Conservation (phyloP, 169 alveolate species). For the Plasmodium vivax region DNA sequence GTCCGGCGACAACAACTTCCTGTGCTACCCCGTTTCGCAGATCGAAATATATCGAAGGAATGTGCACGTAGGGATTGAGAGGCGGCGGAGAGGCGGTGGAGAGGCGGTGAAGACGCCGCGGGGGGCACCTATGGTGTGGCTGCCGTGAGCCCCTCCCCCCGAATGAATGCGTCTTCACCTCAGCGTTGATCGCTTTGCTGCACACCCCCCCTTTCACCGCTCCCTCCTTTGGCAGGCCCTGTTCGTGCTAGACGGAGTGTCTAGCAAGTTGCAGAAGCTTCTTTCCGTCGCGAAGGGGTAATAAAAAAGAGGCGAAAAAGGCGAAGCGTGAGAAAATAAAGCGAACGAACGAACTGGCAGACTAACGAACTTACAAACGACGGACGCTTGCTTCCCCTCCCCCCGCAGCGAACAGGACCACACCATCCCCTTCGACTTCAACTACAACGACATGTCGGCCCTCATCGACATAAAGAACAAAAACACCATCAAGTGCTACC, state of each 20-base stretch:
- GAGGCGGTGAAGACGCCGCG: background rate
- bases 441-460: slow-evolving; percentile 20
- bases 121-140: background rate
- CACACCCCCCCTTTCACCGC: background rate
- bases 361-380: no score
- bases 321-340: background rate
- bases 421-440: slow-evolving; percentile 38
- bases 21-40: slow-evolving; percentile 64
- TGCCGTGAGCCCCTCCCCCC: background rate
- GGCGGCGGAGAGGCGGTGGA: background rate
- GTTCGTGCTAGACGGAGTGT: slow-evolving; percentile 52
- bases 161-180: background rate
- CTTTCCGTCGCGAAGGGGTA: slow-evolving; percentile 21
- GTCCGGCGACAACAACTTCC: slow-evolving; percentile 26
- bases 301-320: background rate
- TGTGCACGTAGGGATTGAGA: slow-evolving; percentile 44
- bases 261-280: slow-evolving; percentile 9
- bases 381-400: background rate
- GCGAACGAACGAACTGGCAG: background rate
- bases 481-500: slow-evolving; percentile 70
- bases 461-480: slow-evolving; percentile 66
- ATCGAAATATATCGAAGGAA: slow-evolving; percentile 65
- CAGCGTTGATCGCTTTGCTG: background rate
- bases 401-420: slow-evolving; percentile 1
- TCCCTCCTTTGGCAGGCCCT: slow-evolving; percentile 14